Evolutionary conservation across 1,139 yeast genomes (phyloP).

Genomic region (Taiozyma sp.): DNA sequence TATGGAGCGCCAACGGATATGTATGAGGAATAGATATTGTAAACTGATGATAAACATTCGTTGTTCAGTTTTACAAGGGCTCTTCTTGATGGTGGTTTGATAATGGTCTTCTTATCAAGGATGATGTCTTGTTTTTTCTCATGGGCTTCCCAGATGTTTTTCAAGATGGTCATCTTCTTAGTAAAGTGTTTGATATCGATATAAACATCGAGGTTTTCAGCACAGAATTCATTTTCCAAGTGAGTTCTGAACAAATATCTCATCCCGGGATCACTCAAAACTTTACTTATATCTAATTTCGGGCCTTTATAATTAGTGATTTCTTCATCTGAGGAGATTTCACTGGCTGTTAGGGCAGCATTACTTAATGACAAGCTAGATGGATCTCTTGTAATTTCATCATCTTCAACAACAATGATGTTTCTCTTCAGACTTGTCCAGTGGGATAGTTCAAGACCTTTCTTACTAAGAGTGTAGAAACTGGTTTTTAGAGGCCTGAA

Average conservation of each 20-base stretch:
- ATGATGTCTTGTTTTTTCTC: conserved; percentile 11
- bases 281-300: conserved; percentile 33
- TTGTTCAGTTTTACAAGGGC: conserved; percentile 43
- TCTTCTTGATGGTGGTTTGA: conserved; percentile 19
- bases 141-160: conserved; percentile 27
- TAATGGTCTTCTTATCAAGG: conserved; percentile 2
- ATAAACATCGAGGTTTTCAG: conserved; percentile 74
- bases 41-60: conserved; percentile 53
- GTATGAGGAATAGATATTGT: conserved; percentile 62
- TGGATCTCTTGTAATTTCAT: conserved; percentile 12
- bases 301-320: neutral
- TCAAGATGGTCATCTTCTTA: conserved; percentile 33
- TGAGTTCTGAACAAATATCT: conserved; percentile 63
- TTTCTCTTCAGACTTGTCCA: conserved; percentile 28
- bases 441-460: conserved; percentile 34
- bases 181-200: conserved; percentile 46
- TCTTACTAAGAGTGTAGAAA: conserved; percentile 33
- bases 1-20: conserved; percentile 68
- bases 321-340: conserved; percentile 6
- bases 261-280: conserved; percentile 76
- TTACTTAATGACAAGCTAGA: conserved; percentile 16
- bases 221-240: conserved; percentile 59
- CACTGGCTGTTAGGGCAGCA: conserved; percentile 8
- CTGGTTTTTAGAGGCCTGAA: conserved; percentile 32
- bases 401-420: conserved; percentile 15